Conservation (phyloP, 805 yeast species). For the Schwanniomyces polymorphus region DNA sequence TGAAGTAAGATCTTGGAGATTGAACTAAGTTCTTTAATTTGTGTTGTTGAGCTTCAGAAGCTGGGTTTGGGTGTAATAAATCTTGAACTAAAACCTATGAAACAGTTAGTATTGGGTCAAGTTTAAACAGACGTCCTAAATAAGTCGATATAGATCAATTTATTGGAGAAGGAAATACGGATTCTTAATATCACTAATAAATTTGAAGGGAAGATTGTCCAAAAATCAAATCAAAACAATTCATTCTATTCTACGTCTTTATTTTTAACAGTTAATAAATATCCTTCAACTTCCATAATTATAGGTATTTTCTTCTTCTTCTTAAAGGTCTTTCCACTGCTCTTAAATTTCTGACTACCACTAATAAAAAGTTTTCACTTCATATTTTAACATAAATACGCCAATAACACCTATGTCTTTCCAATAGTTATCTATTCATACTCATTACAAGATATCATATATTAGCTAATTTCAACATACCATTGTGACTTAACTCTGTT, state of each 20-base stretch:
- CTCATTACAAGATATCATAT: neutral
- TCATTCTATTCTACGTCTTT: too few relatives aligned
- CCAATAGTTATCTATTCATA: neutral
- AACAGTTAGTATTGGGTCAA: constrained; percentile 17
- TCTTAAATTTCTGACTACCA: too few relatives aligned
- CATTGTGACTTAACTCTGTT: constrained; percentile 2
- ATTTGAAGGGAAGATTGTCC: too few relatives aligned
- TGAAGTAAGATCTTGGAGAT: constrained; percentile 97
- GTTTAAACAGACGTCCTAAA: neutral
- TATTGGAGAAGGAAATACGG: too few relatives aligned
- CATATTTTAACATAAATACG: neutral
- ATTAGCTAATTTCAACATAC: neutral
- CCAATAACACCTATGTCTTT: neutral
- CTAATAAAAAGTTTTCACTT: neutral
- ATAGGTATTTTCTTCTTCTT: too few relatives aligned
- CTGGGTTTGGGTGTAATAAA: constrained; percentile 97
- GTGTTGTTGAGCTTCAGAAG: constrained; percentile 95
- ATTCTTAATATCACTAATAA: too few relatives aligned
- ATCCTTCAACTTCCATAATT: too few relatives aligned
- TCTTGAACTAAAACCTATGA: constrained; percentile 94
- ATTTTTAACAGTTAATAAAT: too few relatives aligned
- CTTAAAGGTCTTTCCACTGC: too few relatives aligned
- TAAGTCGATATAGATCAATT: neutral
- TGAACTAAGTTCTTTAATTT: constrained; percentile 97
- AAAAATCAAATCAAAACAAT: too few relatives aligned